Conservation (phyloP, 108 stramenopile genomes). For the Licmophora abbreviata region DNA sequence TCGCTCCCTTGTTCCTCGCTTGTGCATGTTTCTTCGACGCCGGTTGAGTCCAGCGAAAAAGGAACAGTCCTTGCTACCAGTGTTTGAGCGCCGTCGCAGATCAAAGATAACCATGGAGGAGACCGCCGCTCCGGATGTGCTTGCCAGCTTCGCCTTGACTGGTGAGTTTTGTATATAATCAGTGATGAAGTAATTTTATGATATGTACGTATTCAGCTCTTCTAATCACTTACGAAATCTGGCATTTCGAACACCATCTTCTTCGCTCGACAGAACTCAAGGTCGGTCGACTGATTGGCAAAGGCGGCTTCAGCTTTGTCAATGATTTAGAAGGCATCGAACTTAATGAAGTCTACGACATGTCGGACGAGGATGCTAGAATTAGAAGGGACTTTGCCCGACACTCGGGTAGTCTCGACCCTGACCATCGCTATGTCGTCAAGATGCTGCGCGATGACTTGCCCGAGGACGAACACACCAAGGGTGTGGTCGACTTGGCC, state of each 20-base stretch:
- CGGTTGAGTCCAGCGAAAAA: too few relatives aligned
- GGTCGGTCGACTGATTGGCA: constrained; percentile 55
- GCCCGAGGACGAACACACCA: constrained; percentile 71
- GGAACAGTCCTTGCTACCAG: too few relatives aligned
- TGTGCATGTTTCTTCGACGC: too few relatives aligned
- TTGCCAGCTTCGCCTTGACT: too few relatives aligned
- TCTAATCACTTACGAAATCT: too few relatives aligned
- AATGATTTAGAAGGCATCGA: constrained; percentile 49
- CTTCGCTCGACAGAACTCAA: constrained; percentile 28
- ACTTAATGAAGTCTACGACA: constrained; percentile 67
- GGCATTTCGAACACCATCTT: not conserved
- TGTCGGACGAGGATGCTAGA: constrained; percentile 37
- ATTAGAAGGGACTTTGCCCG: constrained; percentile 43
- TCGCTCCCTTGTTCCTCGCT: too few relatives aligned
- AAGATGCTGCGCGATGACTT: constrained; percentile 75
- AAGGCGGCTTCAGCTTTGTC: constrained; percentile 74
- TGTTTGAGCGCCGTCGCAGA: too few relatives aligned
- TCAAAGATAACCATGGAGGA: too few relatives aligned
- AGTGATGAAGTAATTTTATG: too few relatives aligned
- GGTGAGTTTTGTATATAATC: too few relatives aligned
- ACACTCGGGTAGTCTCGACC: constrained; percentile 4
- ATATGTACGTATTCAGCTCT: too few relatives aligned
- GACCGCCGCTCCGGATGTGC: too few relatives aligned
- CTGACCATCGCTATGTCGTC: constrained; percentile 39
- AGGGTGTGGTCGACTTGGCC: constrained; percentile 82